Evolutionary conservation across 352 stramenopile species (phyloP), one percentile per base, ranked within the genome.

Genomic region (Globisporangium yorkense): DNA sequence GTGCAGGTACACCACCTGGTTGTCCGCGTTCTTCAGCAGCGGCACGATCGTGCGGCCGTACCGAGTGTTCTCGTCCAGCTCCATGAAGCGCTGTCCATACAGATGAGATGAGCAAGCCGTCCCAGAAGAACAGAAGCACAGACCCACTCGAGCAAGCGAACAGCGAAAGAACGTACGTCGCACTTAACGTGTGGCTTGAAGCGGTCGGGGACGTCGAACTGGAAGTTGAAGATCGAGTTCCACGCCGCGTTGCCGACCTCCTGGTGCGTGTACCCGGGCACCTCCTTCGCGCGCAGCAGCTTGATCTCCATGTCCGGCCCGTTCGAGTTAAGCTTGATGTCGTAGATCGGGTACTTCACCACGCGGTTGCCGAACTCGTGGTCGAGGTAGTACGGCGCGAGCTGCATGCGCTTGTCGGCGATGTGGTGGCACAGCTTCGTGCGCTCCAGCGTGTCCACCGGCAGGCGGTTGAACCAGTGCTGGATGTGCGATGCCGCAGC

Each of bases 281-380:
- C 62, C 33, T 77, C 46, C 51, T 87, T 86, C 9, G 74, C 80
- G 7, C 82, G 82, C 37, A 90, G 64, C 54, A 89, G 66, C 59
- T 88, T 80, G 61, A 92, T 88, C 67, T 92, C 80, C 54, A 92
- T 77, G 64, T 92, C 80, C 7, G 82, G 82, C 2, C 80, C 80
- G 43, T 87, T 88, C 51, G 77, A 88, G 61, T 88, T 90, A 18
- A 92, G 65, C 49, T 89, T 89, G 60, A 92, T 88, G 47, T 92
- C 79, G 62, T 84, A 87, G 21, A 80, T 57, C 40, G 82, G 82
- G 61, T 88, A 89, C 31, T 67, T 66, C 29, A 70, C 61, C 5
- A 69, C 60, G 3, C 64, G 68, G 1, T 65, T 57, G 33, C 68
- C 71, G 57, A 89, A 88, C 49, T 85, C 75, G 41, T 59, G 67